Evolutionary conservation across 768 basidiomycete species (phyloP), one percentile per base, ranked within the genome.

Genomic region (Paxillus involutus): DNA sequence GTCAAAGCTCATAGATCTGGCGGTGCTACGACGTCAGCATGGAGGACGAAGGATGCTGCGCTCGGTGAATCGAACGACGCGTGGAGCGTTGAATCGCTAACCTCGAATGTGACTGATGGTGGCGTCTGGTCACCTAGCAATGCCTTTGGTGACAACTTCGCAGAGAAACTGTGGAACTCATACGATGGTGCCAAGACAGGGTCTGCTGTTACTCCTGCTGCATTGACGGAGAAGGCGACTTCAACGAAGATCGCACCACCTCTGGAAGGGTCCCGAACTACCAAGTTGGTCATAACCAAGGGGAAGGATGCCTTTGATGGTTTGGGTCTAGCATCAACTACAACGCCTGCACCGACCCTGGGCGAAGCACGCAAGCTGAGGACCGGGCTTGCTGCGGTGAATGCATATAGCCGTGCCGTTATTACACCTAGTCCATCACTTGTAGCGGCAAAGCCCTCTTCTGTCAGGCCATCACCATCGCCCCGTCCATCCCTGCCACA

Each of bases 281-380:
- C 68, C 9, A 70, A 62, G 50, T 59, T 72, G 30, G n/a, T 63
- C 40, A 55, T 72, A 39, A 62, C 63, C 49, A 76, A 69, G 49
- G 76, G 76, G 17, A 87, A 80, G 59, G 91, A 93, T 63, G 91
- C 91, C 5, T 93, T 93, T 57, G 88, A 89, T 35, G 90, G 87
- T 11, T 72, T 93, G 44, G 89, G 83, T 8, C 65, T 88, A 19
- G 67, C 71, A 53, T 63, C 70, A 29, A 68, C 77, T n/a, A 61
- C 70, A 26, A 76, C 74, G 47, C 74, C 81, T 3, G 75, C 80
- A 17, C 86, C 85, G 17, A 91, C 90, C 2, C 75, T 92, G 5
- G 90, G 83, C 11, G 89, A 91, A 64, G 89, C 87, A 33, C 77
- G 88, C 41, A 85, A 84, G 64, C 66, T 86, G 51, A 77, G 87